A percentile compares a stretch with the other conserved stretches of the same genome.
Evolutionary conservation across 2,329 filamentous ascomycete genomes (phyloP).

Genomic region (Aphanoascus verrucosus): DNA sequence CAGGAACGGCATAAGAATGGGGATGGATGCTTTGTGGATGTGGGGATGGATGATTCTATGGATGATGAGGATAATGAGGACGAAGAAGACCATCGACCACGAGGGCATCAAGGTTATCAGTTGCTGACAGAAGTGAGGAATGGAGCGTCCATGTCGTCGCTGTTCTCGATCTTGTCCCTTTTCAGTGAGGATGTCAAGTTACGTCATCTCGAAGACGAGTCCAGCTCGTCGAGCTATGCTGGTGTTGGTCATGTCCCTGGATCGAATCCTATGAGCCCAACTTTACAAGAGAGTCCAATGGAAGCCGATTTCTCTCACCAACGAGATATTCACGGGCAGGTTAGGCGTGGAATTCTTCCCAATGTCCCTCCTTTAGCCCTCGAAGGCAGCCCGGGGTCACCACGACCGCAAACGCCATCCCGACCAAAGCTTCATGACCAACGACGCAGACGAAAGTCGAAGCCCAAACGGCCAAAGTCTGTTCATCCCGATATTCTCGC

Average conservation of each 20-base stretch:
- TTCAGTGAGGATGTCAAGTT: constrained; percentile 93
- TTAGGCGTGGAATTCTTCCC: constrained; percentile 36
- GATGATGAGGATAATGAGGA: constrained; percentile 19
- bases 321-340: constrained; percentile 13
- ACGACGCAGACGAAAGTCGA: constrained; percentile 27
- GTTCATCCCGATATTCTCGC: constrained; percentile 95
- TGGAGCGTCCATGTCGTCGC: constrained; percentile 92
- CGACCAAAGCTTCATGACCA: constrained; percentile 29
- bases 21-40: constrained; percentile 34
- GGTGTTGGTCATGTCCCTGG: constrained; percentile 24
- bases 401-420: too few species aligned
- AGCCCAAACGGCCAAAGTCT: constrained; percentile 47
- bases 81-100: constrained; percentile 48
- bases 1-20: constrained; percentile 35
- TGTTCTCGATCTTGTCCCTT: constrained; percentile 86
- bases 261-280: constrained; percentile 33
- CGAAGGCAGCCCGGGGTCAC: constrained; percentile 17
- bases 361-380: constrained; percentile 66
- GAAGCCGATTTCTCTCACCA: constrained; percentile 19
- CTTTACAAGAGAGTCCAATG: constrained; percentile 22
- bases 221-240: constrained; percentile 28
- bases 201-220: constrained; percentile 51
- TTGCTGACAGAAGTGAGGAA: constrained; percentile 95
- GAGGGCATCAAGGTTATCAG: constrained; percentile 75
- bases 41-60: constrained; percentile 34